Evolutionary conservation across 805 yeast genomes (phyloP).

Genomic region (Zygotorulaspora florentina): DNA sequence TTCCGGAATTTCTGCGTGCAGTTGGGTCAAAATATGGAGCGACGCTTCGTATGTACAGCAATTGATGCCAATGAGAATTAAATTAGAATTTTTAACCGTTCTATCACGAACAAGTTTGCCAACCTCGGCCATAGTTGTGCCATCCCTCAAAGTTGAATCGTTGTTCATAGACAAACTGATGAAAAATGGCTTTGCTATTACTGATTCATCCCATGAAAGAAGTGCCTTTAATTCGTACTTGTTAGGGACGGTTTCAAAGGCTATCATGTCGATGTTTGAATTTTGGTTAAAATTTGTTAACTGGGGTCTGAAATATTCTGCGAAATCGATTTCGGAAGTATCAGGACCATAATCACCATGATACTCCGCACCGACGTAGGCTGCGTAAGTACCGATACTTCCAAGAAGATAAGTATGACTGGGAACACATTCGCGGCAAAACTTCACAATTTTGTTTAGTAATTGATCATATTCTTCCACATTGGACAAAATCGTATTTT

Average conservation of each 20-base stretch:
- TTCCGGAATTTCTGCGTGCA: constrained; percentile 19
- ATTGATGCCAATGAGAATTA: constrained; percentile 61
- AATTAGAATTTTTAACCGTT: constrained; percentile 24
- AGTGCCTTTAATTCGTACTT: constrained; percentile 52
- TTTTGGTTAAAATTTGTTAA: constrained; percentile 47
- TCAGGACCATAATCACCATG: constrained; percentile 55
- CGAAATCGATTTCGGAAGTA: constrained; percentile 29
- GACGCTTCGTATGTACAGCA: constrained; percentile 53
- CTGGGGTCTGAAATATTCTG: constrained; percentile 33
- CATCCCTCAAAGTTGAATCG: constrained; percentile 44
- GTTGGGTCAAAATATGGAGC: constrained; percentile 35
- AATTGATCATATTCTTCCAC: constrained; percentile 21
- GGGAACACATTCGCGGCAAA: constrained; percentile 25
- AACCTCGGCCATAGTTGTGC: constrained; percentile 40
- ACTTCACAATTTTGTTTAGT: constrained; percentile 20
- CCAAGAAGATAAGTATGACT: constrained; percentile 38
- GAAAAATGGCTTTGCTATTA: constrained; percentile 42
- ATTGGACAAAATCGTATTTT: constrained; percentile 22
- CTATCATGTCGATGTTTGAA: constrained; percentile 50
- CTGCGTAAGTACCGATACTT: constrained; percentile 76
- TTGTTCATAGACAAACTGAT: constrained; percentile 42
- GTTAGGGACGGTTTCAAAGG: constrained; percentile 71
- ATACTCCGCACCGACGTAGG: constrained; percentile 64
- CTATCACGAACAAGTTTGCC: constrained; percentile 19
- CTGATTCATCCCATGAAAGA: constrained; percentile 36